A percentile compares a stretch with the other conserved stretches of the same genome.
These are phyloP conservation scores for Schizochytrium sp. DNA, from an alignment of 108 stramenopile genomes.

Conservation along the genomic window DNA sequence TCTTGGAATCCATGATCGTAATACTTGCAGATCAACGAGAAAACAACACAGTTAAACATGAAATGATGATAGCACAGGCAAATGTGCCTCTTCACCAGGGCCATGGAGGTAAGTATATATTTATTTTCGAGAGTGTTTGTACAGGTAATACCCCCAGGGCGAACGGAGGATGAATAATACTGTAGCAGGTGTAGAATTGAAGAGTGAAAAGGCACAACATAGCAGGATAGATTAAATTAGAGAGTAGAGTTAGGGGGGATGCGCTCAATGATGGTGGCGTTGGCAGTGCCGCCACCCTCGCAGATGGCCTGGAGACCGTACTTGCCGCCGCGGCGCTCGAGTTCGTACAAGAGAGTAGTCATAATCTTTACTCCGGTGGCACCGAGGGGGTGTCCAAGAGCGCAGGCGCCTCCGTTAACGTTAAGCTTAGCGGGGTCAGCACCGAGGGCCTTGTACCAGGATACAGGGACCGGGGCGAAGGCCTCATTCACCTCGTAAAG, in stretches of 20 bases:
- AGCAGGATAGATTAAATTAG: background rate
- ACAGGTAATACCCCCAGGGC: too few species aligned
- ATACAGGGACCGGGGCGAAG: constrained; percentile 94
- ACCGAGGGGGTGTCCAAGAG: constrained; percentile 92
- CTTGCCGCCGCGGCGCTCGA: constrained; percentile 64
- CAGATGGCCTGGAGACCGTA: constrained; percentile 63
- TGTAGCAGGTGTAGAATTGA: too few species aligned
- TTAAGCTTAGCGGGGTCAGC: constrained; percentile 93
- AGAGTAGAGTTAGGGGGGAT: background rate
- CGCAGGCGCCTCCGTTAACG: constrained; percentile 92
- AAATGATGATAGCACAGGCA: too few species aligned
- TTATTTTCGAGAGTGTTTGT: too few species aligned
- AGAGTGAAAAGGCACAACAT: too few species aligned
- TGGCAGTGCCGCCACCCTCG: constrained; percentile 62
- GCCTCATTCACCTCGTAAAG: constrained; percentile 98
- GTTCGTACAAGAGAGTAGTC: constrained; percentile 61
- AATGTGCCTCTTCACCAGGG: too few species aligned
- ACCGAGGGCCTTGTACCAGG: constrained; percentile 93
- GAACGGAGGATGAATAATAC: too few species aligned
- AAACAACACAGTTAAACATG: too few species aligned
- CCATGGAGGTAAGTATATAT: too few species aligned
- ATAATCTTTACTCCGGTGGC: constrained; percentile 79
- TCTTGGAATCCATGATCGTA: too few species aligned
- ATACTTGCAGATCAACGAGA: too few species aligned
- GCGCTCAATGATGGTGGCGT: constrained; percentile 54